These are phyloP conservation scores for Cladosporium sp. DNA, from an alignment of 2,329 filamentous ascomycete species.

Conservation along the genomic window DNA sequence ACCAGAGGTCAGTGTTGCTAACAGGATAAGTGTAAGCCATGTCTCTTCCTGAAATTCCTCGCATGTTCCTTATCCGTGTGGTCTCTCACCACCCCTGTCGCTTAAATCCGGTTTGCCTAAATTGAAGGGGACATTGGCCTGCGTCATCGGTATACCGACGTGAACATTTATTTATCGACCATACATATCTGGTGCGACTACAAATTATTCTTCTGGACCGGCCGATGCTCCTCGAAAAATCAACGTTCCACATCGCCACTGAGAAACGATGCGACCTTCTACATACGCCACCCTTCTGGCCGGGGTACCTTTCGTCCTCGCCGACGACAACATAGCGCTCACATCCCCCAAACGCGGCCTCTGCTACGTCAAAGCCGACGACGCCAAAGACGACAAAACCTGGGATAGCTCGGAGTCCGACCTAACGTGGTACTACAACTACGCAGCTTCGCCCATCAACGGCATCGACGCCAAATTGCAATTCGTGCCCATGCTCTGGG, in stretches of 20 bases:
- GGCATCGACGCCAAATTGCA: constrained; percentile 55
- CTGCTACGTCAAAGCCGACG: constrained; percentile 61
- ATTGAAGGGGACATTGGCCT: constrained; percentile 9
- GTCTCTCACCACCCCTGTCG: constrained; percentile 1
- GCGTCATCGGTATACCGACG: constrained; percentile 15
- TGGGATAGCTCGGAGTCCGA: constrained; percentile 61
- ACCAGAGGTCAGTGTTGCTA: not conserved
- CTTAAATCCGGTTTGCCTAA: constrained; percentile 15
- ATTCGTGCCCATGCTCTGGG: constrained; percentile 83
- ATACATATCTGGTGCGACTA: not conserved
- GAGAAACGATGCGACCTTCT: not conserved
- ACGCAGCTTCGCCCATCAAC: constrained; percentile 53
- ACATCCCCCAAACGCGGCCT: constrained; percentile 69
- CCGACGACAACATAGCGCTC: constrained; percentile 13
- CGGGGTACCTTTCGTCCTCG: not conserved
- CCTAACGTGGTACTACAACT: constrained; percentile 87
- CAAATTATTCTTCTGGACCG: not conserved
- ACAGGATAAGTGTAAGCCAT: not conserved
- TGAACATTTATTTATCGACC: not conserved
- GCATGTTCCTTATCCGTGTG: not conserved
- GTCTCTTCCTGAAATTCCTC: not conserved
- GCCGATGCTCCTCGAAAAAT: not conserved
- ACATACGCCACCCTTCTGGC: not conserved
- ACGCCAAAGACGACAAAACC: constrained; percentile 63
- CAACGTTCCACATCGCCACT: not conserved